Conservation (phyloP, 306 rosid genomes). For the Glycine latifolia region DNA sequence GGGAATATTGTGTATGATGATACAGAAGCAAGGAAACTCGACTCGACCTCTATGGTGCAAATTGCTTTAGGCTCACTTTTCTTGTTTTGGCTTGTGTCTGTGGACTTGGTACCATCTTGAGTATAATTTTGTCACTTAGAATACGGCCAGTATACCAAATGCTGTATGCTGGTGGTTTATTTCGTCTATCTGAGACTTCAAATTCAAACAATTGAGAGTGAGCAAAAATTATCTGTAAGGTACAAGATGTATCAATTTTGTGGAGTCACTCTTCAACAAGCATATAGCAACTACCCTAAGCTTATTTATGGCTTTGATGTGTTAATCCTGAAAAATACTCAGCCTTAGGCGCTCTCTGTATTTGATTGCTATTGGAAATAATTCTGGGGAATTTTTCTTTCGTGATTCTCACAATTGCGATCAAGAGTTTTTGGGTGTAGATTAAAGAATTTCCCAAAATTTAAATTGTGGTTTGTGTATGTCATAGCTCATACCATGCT, state of each 20-base stretch:
- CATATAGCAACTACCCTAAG: neutral
- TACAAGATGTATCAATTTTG: slow-evolving; percentile 34
- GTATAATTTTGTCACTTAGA: slow-evolving; percentile 72
- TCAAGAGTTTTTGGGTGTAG: neutral
- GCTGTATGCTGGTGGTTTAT: slow-evolving; percentile 75
- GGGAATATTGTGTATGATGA: slow-evolving; percentile 75
- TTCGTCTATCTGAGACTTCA: slow-evolving; percentile 53
- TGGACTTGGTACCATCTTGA: slow-evolving; percentile 72
- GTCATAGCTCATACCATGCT: neutral
- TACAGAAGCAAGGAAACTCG: slow-evolving; percentile 79
- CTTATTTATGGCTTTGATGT: too few relatives aligned
- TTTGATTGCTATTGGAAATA: neutral
- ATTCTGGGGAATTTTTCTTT: neutral
- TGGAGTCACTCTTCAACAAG: slow-evolving; percentile 9
- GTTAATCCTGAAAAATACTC: too few relatives aligned
- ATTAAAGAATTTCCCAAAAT: slow-evolving; percentile 1
- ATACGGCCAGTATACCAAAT: slow-evolving; percentile 75
- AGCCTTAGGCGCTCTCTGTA: neutral
- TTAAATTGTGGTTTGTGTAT: neutral
- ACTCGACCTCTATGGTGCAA: slow-evolving; percentile 70
- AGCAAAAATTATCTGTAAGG: slow-evolving; percentile 4
- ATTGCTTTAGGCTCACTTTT: slow-evolving; percentile 83
- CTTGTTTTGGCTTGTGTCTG: slow-evolving; percentile 68
- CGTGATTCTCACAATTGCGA: neutral
- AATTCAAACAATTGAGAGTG: slow-evolving; percentile 37